Evolutionary conservation across 768 basidiomycete genomes (phyloP), one percentile per base, ranked within the genome.

Genomic region (Porphyrellus cyaneotinctus): DNA sequence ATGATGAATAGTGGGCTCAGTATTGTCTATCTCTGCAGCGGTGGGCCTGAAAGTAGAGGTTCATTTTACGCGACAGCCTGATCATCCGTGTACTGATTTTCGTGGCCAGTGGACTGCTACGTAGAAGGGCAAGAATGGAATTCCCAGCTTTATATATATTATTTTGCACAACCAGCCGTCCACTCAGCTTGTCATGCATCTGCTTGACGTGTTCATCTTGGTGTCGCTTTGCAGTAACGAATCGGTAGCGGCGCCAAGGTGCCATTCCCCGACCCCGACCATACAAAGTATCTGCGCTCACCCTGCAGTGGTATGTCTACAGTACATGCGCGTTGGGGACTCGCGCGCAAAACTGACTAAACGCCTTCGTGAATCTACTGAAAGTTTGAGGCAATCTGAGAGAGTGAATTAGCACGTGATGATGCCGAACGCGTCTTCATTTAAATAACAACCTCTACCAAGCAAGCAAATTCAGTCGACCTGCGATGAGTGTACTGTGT

Each of bases 1-100:
- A 90, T 28, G 91, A 90, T 47, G 75, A 80, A 60, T 71, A 67
- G 46, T 49, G 13, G 18, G 22, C 0, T 6, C 5, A 26, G 6
- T 13, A 2, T 51, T 24, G 11, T 24, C 45, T 43, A 14, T 31
- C 24, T 47, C 32, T 38, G 15, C 13, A 11, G 24, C 43, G 31
- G 45, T 33, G 31, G 32, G 31, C 32, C 3, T 26, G 42, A 41
- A 31, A 43, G 54, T 52, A 51, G 50, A 48, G 50, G 61, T 58
- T 41, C 7, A 51, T n/a, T 22, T 15, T 36, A 12, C 20, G 22
- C 22, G 18, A n/a, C 13, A 10, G 31, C 15, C 45, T 32, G 14
- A 13, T 33, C 30, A 36, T 3, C 23, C 20, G 8, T 2, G 30
- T 12, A 17, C 36, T 35, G 15, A 53, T 26, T 31, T 17, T 33